Evolutionary conservation across 331 rosid genomes (phyloP).

Genomic region (Dryas integrifolia): DNA sequence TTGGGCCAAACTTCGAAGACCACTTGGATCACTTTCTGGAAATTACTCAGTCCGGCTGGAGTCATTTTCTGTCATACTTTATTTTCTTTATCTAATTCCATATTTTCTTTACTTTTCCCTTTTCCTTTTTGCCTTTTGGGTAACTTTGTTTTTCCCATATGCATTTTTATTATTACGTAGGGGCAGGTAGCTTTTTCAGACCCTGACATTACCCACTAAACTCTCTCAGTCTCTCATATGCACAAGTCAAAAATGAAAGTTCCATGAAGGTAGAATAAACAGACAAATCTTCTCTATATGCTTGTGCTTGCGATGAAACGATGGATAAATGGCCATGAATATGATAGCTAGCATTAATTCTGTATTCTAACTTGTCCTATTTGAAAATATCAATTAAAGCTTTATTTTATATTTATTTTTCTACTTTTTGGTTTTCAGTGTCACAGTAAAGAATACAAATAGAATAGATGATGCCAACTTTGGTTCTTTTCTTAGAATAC

Average conservation of each 20-base stretch:
- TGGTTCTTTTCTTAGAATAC: slow-evolving; percentile 23
- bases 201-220: slow-evolving; percentile 29
- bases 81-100: not conserved
- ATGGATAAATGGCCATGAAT: not conserved
- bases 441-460: not conserved
- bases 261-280: slow-evolving; percentile 33
- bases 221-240: not conserved
- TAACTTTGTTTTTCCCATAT: not conserved
- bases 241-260: slow-evolving; percentile 29
- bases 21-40: slow-evolving; percentile 7
- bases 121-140: slow-evolving; percentile 1
- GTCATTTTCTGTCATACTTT: not conserved
- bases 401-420: not conserved
- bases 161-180: slow-evolving; percentile 10
- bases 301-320: slow-evolving; percentile 16
- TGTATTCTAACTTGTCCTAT: slow-evolving; percentile 12
- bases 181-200: slow-evolving; percentile 27
- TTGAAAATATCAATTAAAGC: not conserved
- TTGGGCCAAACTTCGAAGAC: slow-evolving; percentile 13
- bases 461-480: slow-evolving; percentile 33
- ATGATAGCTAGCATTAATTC: not conserved
- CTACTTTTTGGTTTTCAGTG: slow-evolving; percentile 20
- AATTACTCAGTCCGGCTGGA: slow-evolving; percentile 5
- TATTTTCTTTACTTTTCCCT: not conserved
- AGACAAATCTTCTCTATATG: slow-evolving; percentile 23